Conservation (phyloP, 2,329 filamentous ascomycete genomes). For the Verticillium klebahnii region DNA sequence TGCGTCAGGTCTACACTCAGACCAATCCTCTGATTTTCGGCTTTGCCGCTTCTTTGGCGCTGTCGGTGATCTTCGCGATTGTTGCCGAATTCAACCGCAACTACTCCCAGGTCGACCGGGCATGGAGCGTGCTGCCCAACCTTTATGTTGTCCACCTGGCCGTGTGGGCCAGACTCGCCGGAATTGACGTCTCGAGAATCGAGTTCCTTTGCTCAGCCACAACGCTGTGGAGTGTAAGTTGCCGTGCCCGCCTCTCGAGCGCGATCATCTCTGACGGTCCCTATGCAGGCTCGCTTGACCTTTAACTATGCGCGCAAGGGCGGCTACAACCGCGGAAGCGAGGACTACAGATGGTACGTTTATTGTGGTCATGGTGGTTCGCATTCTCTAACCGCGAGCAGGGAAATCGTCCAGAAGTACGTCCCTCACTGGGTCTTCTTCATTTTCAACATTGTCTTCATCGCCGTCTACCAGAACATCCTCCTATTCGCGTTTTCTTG, state of each 20-base stretch:
- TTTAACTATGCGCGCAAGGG: slow-evolving; percentile 97
- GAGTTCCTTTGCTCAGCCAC: slow-evolving; percentile 70
- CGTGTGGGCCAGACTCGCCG: slow-evolving; percentile 74
- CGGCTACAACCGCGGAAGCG: slow-evolving; percentile 81
- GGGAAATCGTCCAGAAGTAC: slow-evolving; percentile 57
- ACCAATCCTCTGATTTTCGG: slow-evolving; percentile 84
- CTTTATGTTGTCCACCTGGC: slow-evolving; percentile 82
- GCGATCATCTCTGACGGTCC: slow-evolving; percentile 12
- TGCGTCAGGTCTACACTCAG: slow-evolving; percentile 69
- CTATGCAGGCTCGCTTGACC: slow-evolving; percentile 66
- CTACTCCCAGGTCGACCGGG: slow-evolving; percentile 92
- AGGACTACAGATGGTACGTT: slow-evolving; percentile 82
- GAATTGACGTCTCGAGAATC: slow-evolving; percentile 64
- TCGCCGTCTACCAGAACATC: slow-evolving; percentile 76
- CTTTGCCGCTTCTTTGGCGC: slow-evolving; percentile 64
- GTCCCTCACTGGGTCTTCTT: slow-evolving; percentile 67
- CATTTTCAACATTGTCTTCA: slow-evolving; percentile 85
- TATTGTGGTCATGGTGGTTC: slow-evolving; percentile 1
- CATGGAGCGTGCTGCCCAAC: slow-evolving; percentile 86
- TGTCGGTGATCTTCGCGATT: slow-evolving; percentile 69
- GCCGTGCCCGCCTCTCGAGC: background rate
- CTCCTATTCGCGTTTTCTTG: slow-evolving; percentile 74
- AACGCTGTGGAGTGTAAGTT: slow-evolving; percentile 71
- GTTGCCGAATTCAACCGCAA: slow-evolving; percentile 84
- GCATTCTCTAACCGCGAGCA: background rate